phyloP scores from a whole-genome alignment of 192 early-diverging fungal genomes.

The Coemansia javaensis region DNA sequence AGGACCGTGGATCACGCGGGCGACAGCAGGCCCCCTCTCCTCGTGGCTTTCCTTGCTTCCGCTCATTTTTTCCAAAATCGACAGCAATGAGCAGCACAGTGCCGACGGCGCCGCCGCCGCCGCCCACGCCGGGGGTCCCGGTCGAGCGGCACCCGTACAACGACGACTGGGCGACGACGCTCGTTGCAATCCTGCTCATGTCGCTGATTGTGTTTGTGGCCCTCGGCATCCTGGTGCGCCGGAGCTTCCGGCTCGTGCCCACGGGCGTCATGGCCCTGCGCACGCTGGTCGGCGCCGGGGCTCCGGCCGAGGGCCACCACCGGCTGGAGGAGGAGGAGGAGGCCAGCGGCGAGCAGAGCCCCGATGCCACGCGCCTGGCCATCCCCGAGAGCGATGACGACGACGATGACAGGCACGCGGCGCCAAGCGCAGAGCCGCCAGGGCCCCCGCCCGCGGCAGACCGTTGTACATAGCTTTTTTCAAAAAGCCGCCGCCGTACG shows the following conservation, averaged over 20 bases:
- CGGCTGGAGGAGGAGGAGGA: conserved; percentile 19
- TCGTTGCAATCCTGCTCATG: conserved; percentile 41
- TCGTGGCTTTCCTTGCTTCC: neutral
- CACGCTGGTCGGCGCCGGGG: conserved; percentile 24
- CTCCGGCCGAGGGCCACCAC: conserved; percentile 12
- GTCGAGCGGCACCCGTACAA: conserved; percentile 41
- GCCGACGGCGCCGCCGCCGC: conserved; percentile 7
- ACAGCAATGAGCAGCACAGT: neutral
- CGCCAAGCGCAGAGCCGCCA: too few relatives aligned
- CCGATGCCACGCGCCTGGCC: neutral
- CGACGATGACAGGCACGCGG: too few relatives aligned
- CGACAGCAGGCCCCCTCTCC: too few relatives aligned
- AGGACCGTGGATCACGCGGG: too few relatives aligned
- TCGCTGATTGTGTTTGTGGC: conserved; percentile 28
- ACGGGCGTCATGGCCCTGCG: conserved; percentile 45
- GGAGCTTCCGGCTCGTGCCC: conserved; percentile 45
- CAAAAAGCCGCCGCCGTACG: too few relatives aligned
- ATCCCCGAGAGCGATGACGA: neutral
- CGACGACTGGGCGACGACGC: conserved; percentile 47
- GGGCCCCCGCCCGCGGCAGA: too few relatives aligned
- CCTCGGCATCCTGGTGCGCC: conserved; percentile 27
- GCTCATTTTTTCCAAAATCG: neutral
- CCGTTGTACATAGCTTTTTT: too few relatives aligned
- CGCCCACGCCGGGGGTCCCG: conserved; percentile 17
- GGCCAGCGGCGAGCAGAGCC: neutral